Base-by-base conservation (phyloP, 2,329 filamentous ascomycete genomes). In the Penicillium brevicompactum region DNA sequence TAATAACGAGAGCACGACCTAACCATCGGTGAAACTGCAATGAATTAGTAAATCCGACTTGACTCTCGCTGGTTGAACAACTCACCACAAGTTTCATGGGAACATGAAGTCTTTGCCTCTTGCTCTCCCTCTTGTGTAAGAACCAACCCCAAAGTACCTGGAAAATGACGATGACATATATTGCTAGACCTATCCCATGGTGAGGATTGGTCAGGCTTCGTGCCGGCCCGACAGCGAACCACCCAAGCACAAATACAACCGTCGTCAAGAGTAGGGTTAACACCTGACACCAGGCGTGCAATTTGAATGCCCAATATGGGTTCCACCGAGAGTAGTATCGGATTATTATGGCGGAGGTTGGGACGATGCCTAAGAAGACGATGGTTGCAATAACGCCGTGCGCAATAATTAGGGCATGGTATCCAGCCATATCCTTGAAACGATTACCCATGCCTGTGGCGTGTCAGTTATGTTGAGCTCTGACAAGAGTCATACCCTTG, bases 21-120 rank as follows among this genome's bases (percentile, higher is more conserved):
- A 90, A 76, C 91, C 94, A 97, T 70, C 92, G 89, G 76, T 99
- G 94, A 41, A 97, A 74, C 81, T 89, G 81, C 37, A 80, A 81
- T 82, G 78, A 6, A 80, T 65, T 53, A 70, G 61, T 42, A 43
- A 4, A 30, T 14, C 16, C 11, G 30, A 14, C 11, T 14, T 14
- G 30, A n/a, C 3, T 14, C 38, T 32, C 18, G 9, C 46, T 16
- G 21, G 45, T 27, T 27, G 31, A 30, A 32, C 44, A 11, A 16
- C 34, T 64, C 73, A 84, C 81, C 75, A 85, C 82, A 34, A 84
- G 70, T 62, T 81, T 86, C 43, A 87, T 68, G 9, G 85, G 84
- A 40, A 84, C 76, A 64, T 82, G 81, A 50, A 75, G 76, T 56
- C 79, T 75, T 34, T 78, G 79, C 65, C 81, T 82, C 58, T 75